A percentile compares a stretch with the other conserved stretches of the same genome.
These are phyloP conservation scores for Candida sithepensis DNA, from an alignment of 805 yeast genomes.

Conservation along the genomic window DNA sequence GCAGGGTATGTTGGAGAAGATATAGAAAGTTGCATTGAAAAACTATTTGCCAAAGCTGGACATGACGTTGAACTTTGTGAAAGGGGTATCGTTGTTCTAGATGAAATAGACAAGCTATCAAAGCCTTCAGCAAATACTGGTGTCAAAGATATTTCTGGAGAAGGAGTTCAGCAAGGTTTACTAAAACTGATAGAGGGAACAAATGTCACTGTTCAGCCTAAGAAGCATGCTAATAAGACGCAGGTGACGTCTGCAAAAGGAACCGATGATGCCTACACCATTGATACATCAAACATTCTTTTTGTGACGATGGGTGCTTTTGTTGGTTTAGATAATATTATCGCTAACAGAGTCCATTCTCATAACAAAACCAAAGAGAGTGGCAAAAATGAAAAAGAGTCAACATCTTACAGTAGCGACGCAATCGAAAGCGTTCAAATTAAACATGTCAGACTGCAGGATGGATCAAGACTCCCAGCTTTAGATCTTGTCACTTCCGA, in stretches of 20 bases:
- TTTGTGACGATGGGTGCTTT: constrained; percentile 62
- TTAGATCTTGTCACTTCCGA: constrained; percentile 45
- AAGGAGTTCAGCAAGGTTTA: constrained; percentile 61
- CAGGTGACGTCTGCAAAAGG: constrained; percentile 8
- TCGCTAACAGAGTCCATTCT: constrained; percentile 37
- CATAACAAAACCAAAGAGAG: constrained; percentile 3
- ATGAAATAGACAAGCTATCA: constrained; percentile 57
- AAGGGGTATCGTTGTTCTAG: constrained; percentile 56
- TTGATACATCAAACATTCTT: constrained; percentile 53
- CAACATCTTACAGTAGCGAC: background rate
- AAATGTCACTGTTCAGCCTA: constrained; percentile 41
- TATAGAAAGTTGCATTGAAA: constrained; percentile 53
- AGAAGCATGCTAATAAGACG: constrained; percentile 15
- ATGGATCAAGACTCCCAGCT: constrained; percentile 38
- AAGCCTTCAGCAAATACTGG: constrained; percentile 45
- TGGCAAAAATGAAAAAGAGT: background rate
- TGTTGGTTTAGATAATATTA: constrained; percentile 51
- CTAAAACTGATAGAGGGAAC: constrained; percentile 58
- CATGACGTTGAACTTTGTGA: constrained; percentile 51
- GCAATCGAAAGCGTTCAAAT: constrained; percentile 22
- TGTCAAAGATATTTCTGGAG: constrained; percentile 58
- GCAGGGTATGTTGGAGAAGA: constrained; percentile 68
- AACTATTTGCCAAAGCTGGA: constrained; percentile 46
- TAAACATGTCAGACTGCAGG: constrained; percentile 34
- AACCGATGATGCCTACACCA: constrained; percentile 37